Evolutionary conservation across 208 protist species (phyloP), one percentile per base, ranked within the genome.

Genomic region (Leishmania guyanensis): DNA sequence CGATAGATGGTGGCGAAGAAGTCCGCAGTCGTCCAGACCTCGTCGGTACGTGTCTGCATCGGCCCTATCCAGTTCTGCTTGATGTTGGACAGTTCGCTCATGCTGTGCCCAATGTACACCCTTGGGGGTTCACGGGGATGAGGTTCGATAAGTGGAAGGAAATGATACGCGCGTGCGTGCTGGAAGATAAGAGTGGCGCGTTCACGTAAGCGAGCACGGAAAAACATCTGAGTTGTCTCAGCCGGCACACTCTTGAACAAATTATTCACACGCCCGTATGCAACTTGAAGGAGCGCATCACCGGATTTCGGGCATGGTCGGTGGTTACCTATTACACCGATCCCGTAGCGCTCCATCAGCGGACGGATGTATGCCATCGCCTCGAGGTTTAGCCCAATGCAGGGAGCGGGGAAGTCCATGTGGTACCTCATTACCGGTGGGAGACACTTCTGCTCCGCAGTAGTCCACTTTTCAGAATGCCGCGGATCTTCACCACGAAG

Each of bases 11-110:
- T 22, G n/a, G 69, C 33, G 79, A 92, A 83, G 79, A 95, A 95
- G 36, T 82, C 78, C 54, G 83, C 79, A 39, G 92, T 90, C 14
- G 89, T 84, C 90, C 90, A 94, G 10, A 95, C 20, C 81, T 92
- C 82, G 74, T 94, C 78, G 39, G 56, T n/a, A 6, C 58, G n/a
- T 51, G 54, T 14, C 33, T 54, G 72, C 74, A 83, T 39, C 6
- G 72, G 48, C 9, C 22, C 10, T 75, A 82, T 60, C 88, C 84
- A 91, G 6, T 76, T 20, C 0, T 26, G 1, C 5, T 72, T 68
- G 36, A 92, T 83, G 77, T 80, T 81, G 5, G 86, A 88, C 60
- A 90, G 84, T 73, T 94, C 90, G 75, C 87, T 91, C 29, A 94
- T 64, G 78, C 82, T 88, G 60, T 86, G 80, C 10, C 88, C 86